Evolutionary conservation across 306 rosid species (phyloP), one percentile per base, ranked within the genome.

Genomic region (Sechiopsis laciniata): DNA sequence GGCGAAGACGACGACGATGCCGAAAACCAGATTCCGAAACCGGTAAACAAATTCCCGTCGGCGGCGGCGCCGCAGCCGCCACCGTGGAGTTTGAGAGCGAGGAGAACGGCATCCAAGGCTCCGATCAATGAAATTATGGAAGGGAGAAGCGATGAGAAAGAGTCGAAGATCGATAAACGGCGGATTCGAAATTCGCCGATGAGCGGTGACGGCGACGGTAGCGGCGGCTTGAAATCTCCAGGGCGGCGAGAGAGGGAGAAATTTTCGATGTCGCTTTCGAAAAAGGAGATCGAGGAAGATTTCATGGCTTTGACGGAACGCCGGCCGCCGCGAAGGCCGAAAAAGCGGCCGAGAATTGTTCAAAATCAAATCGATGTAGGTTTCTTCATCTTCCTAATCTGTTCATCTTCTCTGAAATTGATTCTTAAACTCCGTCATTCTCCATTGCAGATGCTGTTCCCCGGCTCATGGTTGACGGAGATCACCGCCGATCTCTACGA

Each of bases 41-140:
- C 53, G 75, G 79, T 37, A 35, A 63, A 59, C 3, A 77, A 42
- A 8, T 40, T 26, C 54, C 42, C 57, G 26, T 59, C 48, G 9
- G 61, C 74, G 32, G 63, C 75, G 50, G 76, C 35, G 62, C 17
- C 59, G 51, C 10, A 51, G 20, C 24, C 5, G 37, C 29, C 72
- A 29, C 88, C 95, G 40, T 90, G 97, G 97, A 90, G 87, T 82
- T 86, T 90, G 82, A 79, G 97, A 81, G 85, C 82, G 15, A 81
- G 92, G 79, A 72, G 90, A 56, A 88, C 88, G 37, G 80, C 84
- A 32, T 78, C 77, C 14, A 84, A 76, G 87, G 76, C 80, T 83
- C 86, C 90, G 54, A 76, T 72, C 3, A 81, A 52, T 9, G 77
- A 72, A 12, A 84, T 71, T 4, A 21, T 20, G 26, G 81, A 75